Evolutionary conservation across 2,329 filamentous ascomycete genomes (phyloP), one percentile per base, ranked within the genome.

Genomic region (Anisogramma anomala): DNA sequence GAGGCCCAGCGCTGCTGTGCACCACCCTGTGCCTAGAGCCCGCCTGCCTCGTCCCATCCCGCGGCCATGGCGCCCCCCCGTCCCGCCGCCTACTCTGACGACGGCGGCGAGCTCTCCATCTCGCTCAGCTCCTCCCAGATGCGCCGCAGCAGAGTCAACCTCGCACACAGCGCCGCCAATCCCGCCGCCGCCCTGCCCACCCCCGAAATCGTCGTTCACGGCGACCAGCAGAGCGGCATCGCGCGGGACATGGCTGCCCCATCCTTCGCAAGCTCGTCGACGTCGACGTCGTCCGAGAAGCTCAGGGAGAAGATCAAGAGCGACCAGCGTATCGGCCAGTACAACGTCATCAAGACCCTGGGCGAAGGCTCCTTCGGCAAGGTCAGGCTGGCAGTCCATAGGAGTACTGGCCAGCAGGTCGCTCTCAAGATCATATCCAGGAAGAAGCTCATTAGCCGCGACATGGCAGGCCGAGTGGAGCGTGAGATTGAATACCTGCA

Each of bases 291-390:
- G n/a, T n/a, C n/a, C n/a, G n/a, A n/a, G n/a, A n/a, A n/a, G n/a
- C n/a, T n/a, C n/a, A n/a, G n/a, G n/a, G 61, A 72, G 43, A 69
- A 66, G 57, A 58, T 61, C 66, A 79, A 74, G 65, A 75, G 79
- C 49, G 85, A 84, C 66, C 83, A 89, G 67, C 79, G 89, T 51
- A 79, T 96, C 55, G 87, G 87, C 50, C 84, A 88, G 62, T 98
- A 98, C 68, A 84, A 83, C 54, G 81, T 95, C 43, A 72, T 94
- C 52, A 82, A 80, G 59, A 95, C 89, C 13, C 73, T 98, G 11
- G 91, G 91, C 42, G 91, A 98, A 65, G 91, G 91, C 34, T 95
- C 88, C 3, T 98, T 98, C 60, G 91, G 91, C 54, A 98, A 98
- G 67, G 91, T 98, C 60, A 96, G 96, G 70, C 76, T 98, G 53